Base-by-base conservation (phyloP, 2,329 filamentous ascomycete genomes). In the Cordyceps farinosa region DNA sequence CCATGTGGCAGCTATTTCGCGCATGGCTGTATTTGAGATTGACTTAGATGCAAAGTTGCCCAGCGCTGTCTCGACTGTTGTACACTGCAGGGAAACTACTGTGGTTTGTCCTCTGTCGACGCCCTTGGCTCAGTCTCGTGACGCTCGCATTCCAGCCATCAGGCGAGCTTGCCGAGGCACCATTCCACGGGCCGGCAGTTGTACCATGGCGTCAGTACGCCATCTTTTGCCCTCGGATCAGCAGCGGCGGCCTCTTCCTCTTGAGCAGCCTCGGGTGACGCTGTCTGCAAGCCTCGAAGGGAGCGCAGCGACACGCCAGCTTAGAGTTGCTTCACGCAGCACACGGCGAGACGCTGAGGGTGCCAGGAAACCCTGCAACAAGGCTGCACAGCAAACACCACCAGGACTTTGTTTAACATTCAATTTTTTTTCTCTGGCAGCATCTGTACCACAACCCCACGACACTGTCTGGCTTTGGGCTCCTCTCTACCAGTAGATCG, bases 21-120 rank as follows among this genome's bases (percentile, higher is more conserved):
- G 47, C 47, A 51, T 51, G 34, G 56, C 15, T 6, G 47, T 48
- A 48, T 51, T 60, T 22, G 47, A 60, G 56, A 60, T 60, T 51
- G 56, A 60, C 56, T 60, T 51, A 60, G 56, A 60, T 60, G 47
- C 22, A 50, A 51, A 30, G 56, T 45, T 40, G 10, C 42, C 11
- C 29, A 29, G 3, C 17, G 29, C 10, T 32, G 45, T 11, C 54
- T 42, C 29, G 27, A 11, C 22, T 30, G 38, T 22, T 34, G 30
- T 45, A 7, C 38, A 22, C 53, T 29, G 29, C 8, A 30, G n/a
- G 40, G 15, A 27, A 48, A 30, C 56, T 59, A 34, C 22, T 42
- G 36, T 60, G 45, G 47, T 32, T 22, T 6, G 29, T 40, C 34
- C 34, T 51, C 51, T 60, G 9, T 10, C 29, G 7, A 48, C 56